A percentile compares a stretch with the other conserved stretches of the same genome.
Conservation (phyloP, 2,329 filamentous ascomycete genomes). For the Pseudocercospora fuligena region DNA sequence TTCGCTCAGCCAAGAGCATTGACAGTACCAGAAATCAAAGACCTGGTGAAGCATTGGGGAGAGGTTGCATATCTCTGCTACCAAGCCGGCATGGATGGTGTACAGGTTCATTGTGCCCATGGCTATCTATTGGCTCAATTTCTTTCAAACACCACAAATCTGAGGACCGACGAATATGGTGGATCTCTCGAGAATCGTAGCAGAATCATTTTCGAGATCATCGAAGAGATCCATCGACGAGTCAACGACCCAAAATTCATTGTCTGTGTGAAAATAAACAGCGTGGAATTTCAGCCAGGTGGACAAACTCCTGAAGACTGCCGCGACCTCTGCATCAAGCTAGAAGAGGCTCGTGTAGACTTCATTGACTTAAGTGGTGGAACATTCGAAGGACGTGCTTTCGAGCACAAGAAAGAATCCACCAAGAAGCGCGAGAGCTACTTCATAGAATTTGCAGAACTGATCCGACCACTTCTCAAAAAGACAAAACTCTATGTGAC, state of each 20-base stretch:
- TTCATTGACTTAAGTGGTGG: slow-evolving; percentile 38
- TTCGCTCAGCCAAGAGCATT: slow-evolving; percentile 38
- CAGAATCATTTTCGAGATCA: slow-evolving; percentile 48
- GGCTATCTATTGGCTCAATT: slow-evolving; percentile 52
- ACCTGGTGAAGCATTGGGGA: slow-evolving; percentile 35
- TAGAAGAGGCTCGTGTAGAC: slow-evolving; percentile 33
- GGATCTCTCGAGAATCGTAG: slow-evolving; percentile 48
- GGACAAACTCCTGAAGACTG: slow-evolving; percentile 37
- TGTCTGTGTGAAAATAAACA: slow-evolving; percentile 40
- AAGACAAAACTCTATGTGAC: slow-evolving; percentile 41
- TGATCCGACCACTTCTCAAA: slow-evolving; percentile 36
- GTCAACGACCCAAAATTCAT: slow-evolving; percentile 35
- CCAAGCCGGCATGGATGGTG: slow-evolving; percentile 39
- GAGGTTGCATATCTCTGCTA: slow-evolving; percentile 35
- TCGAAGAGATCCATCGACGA: slow-evolving; percentile 38
- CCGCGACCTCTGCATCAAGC: slow-evolving; percentile 32
- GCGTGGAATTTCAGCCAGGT: slow-evolving; percentile 38
- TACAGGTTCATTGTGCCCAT: slow-evolving; percentile 43
- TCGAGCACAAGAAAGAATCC: slow-evolving; percentile 39
- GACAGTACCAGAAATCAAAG: slow-evolving; percentile 36
- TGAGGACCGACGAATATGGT: slow-evolving; percentile 49
- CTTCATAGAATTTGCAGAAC: slow-evolving; percentile 41
- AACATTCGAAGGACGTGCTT: slow-evolving; percentile 37
- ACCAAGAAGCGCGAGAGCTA: slow-evolving; percentile 37
- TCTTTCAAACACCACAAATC: slow-evolving; percentile 47